Evolutionary conservation across 805 yeast species (phyloP), one percentile per base, ranked within the genome.

Genomic region (Kodamaea neixiangensis): DNA sequence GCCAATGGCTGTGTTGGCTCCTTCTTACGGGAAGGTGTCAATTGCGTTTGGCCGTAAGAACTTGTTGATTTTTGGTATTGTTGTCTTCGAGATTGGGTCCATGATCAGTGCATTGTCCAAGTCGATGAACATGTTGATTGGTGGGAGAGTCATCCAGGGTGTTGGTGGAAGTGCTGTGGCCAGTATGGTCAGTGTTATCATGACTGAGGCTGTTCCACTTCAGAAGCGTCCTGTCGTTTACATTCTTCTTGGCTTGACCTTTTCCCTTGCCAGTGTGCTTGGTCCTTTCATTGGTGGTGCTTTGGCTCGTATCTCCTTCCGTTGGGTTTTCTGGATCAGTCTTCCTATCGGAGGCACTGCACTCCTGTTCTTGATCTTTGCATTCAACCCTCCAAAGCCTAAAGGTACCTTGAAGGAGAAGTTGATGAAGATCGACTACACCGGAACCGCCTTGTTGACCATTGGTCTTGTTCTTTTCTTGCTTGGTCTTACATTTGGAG

Each of bases 81-180:
- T 64, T 15, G 48, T 67, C 18, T 67, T 67, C 44, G 71, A 67
- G 57, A 64, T 63, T 10, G 71, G 71, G 3, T 72, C 76, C 7
- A 59, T 72, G 40, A 60, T 72, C 62, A 67, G 74, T 57, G 76
- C 76, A 0, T 61, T 72, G 48, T 54, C 76, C 4, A 57, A 55
- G 14, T 54, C 50, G 48, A 72, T 72, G 77, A 62, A 70, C 51
- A 60, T 63, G n/a, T 60, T 73, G 21, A 73, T 73, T 53, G 76
- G 77, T 4, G 76, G 76, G 3, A 58, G 76, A 58, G 74, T 66
- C 2, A 54, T 71, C 37, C 71, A 68, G 2, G 75, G 75, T 45
- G 54, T 69, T 20, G 76, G 76, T 11, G 75, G 67, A n/a, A 71
- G 71, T 18, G 72, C 73, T 18, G 62, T 71, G 29, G 71, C 66